Evolutionary conservation across 257 asterid genomes (phyloP).

Genomic region (Leonotis leonurus): DNA sequence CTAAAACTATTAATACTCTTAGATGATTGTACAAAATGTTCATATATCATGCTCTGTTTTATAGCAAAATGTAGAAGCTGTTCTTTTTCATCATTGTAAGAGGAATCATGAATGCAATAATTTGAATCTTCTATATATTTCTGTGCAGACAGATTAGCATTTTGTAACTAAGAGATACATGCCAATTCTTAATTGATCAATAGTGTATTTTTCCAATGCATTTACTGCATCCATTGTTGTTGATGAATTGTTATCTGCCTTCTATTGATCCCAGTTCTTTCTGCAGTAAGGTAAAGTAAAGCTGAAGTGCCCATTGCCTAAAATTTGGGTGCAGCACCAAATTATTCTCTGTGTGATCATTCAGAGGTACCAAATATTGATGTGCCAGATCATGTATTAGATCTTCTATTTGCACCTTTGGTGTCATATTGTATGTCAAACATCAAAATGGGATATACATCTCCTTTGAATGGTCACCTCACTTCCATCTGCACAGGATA

Average conservation of each 20-base stretch:
- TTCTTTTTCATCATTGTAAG: slow-evolving; percentile 33
- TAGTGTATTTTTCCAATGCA: slow-evolving; percentile 21
- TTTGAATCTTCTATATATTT: slow-evolving; percentile 29
- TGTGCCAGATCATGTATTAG: neutral
- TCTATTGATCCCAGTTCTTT: slow-evolving; percentile 3
- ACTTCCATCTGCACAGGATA: too few relatives aligned
- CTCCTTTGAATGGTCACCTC: too few relatives aligned
- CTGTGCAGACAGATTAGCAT: slow-evolving; percentile 22
- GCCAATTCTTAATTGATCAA: slow-evolving; percentile 23
- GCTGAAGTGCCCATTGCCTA: slow-evolving; percentile 3
- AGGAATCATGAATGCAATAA: slow-evolving; percentile 22
- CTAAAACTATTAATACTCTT: slow-evolving; percentile 35
- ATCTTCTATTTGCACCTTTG: neutral
- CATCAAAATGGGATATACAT: too few relatives aligned
- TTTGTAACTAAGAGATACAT: slow-evolving; percentile 32
- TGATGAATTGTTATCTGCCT: neutral
- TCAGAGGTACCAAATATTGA: slow-evolving; percentile 3
- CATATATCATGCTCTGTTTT: slow-evolving; percentile 11
- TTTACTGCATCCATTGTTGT: slow-evolving; percentile 4
- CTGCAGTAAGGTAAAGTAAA: neutral
- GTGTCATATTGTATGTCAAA: too few relatives aligned
- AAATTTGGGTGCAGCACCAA: slow-evolving; percentile 8
- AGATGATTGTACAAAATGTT: slow-evolving; percentile 28
- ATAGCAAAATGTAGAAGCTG: slow-evolving; percentile 12
- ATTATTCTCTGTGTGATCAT: neutral